Percentiles rank a stretch among this genome's conserved stretches.
These are phyloP conservation scores for Meira nashicola DNA, from an alignment of 1,284 basidiomycete genomes.

Conservation along the genomic window DNA sequence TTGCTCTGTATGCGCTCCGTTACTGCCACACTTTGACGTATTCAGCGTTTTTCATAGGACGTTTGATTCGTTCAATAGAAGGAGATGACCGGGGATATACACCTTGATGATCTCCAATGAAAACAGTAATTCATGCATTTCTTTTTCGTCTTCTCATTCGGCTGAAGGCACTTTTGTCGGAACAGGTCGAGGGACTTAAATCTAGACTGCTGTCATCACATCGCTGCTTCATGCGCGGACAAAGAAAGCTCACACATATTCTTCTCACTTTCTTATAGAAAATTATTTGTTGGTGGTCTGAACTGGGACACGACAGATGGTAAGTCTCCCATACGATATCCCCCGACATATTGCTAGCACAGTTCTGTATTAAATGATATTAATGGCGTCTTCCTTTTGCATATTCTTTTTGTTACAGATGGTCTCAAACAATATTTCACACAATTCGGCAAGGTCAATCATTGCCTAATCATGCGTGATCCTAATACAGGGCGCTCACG, in stretches of 20 bases:
- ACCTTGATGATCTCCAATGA: too few relatives aligned
- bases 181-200: slow-evolving; percentile 36
- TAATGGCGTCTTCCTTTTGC: slow-evolving; percentile 47
- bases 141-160: too few relatives aligned
- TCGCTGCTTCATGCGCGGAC: too few relatives aligned
- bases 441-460: slow-evolving; percentile 83
- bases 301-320: slow-evolving; percentile 98
- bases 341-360: slow-evolving; percentile 6
- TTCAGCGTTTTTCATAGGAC: too few relatives aligned
- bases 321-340: slow-evolving; percentile 49
- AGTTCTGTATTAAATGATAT: neutral
- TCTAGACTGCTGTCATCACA: slow-evolving; percentile 2
- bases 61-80: too few relatives aligned
- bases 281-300: slow-evolving; percentile 94
- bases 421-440: slow-evolving; percentile 76
- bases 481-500: slow-evolving; percentile 75
- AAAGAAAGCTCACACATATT: slow-evolving; percentile 2
- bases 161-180: slow-evolving; percentile 44
- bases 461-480: slow-evolving; percentile 93
- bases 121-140: too few relatives aligned
- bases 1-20: too few relatives aligned
- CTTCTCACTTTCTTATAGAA: slow-evolving; percentile 60
- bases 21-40: too few relatives aligned
- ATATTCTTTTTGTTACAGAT: slow-evolving; percentile 57
- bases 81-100: too few relatives aligned